These are phyloP conservation scores for Acanthamoeba rhysodes DNA, from an alignment of 208 protist species.

Conservation along the genomic window DNA sequence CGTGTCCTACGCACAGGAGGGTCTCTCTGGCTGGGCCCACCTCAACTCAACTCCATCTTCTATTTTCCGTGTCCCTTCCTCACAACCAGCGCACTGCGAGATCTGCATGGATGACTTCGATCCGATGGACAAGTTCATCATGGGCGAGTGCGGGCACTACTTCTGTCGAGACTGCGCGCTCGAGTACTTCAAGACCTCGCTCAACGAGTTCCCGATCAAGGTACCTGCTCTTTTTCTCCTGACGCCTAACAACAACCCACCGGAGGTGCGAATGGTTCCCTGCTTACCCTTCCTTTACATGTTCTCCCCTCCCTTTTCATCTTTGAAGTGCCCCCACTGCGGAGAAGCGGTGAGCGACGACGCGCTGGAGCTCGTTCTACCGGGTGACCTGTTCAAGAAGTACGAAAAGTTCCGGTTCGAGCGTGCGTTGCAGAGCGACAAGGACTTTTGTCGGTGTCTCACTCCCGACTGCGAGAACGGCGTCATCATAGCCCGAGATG, in stretches of 20 bases:
- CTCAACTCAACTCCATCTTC: neutral
- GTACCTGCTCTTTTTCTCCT: neutral
- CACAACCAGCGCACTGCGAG: conserved; percentile 13
- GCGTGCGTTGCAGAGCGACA: conserved; percentile 64
- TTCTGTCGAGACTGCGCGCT: conserved; percentile 69
- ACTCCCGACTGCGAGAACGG: conserved; percentile 71
- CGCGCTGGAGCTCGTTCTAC: conserved; percentile 61
- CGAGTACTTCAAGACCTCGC: conserved; percentile 35
- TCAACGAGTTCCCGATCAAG: conserved; percentile 71
- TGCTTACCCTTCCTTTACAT: too few relatives aligned
- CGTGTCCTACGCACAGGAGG: neutral
- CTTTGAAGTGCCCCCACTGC: conserved; percentile 46
- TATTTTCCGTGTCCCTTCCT: neutral
- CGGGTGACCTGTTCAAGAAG: conserved; percentile 47
- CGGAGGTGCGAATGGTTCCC: neutral
- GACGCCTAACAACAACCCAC: too few relatives aligned
- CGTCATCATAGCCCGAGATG: conserved; percentile 48
- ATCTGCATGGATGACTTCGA: conserved; percentile 71
- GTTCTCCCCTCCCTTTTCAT: too few relatives aligned
- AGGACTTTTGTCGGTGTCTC: conserved; percentile 48
- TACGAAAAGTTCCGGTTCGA: conserved; percentile 74
- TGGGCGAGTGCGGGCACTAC: conserved; percentile 60
- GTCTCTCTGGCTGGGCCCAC: neutral
- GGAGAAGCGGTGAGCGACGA: conserved; percentile 39
- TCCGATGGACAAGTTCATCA: conserved; percentile 73